Evolutionary conservation across 805 yeast species (phyloP).

Genomic region (Pachysolen tannophilus): DNA sequence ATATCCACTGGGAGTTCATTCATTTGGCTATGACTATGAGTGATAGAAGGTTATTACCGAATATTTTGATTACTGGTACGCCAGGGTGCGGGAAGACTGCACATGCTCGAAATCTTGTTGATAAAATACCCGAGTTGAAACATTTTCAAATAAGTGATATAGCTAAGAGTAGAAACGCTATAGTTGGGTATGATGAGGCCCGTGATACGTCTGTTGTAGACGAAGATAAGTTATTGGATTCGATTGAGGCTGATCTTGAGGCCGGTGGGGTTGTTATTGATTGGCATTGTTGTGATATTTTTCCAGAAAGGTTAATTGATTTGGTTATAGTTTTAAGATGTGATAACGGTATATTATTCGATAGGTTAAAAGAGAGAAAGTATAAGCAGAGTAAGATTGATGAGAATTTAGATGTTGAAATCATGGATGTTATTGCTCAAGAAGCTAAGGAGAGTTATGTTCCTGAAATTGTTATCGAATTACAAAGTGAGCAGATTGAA

Average conservation of each 20-base stretch:
- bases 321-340: slow-evolving; percentile 84
- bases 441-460: slow-evolving; percentile 84
- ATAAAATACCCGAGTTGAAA: slow-evolving; percentile 39
- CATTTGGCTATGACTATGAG: slow-evolving; percentile 11
- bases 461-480: slow-evolving; percentile 74
- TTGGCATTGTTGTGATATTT: slow-evolving; percentile 96
- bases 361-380: slow-evolving; percentile 67
- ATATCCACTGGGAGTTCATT: neutral
- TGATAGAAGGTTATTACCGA: slow-evolving; percentile 40
- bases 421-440: slow-evolving; percentile 83
- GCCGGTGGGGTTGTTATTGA: slow-evolving; percentile 88
- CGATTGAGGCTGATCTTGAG: slow-evolving; percentile 66
- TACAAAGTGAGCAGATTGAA: slow-evolving; percentile 63
- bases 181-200: slow-evolving; percentile 79
- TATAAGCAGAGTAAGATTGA: slow-evolving; percentile 77
- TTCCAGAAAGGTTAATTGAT: slow-evolving; percentile 90
- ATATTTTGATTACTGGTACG: slow-evolving; percentile 78
- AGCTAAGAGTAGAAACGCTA: slow-evolving; percentile 70
- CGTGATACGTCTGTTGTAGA: slow-evolving; percentile 86
- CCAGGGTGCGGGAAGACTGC: slow-evolving; percentile 76
- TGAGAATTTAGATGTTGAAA: slow-evolving; percentile 93
- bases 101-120: slow-evolving; percentile 37
- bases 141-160: slow-evolving; percentile 69
- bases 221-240: slow-evolving; percentile 82
- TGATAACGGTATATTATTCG: slow-evolving; percentile 63